These are phyloP conservation scores for Fusarium abutilonis DNA, from an alignment of 2,329 filamentous ascomycete species.

Conservation along the genomic window DNA sequence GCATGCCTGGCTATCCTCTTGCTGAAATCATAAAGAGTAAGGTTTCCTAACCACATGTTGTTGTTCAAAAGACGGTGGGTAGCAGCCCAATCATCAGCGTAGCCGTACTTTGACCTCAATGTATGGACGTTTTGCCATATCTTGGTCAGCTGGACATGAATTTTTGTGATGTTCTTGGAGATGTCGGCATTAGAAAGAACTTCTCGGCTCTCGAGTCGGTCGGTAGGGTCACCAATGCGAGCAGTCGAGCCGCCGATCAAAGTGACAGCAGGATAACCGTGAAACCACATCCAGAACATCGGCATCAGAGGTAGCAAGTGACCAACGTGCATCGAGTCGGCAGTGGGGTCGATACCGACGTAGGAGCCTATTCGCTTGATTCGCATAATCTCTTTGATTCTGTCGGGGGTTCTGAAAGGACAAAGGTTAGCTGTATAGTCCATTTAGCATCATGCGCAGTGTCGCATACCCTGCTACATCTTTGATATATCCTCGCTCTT, in stretches of 20 bases:
- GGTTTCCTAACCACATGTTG: conserved; percentile 79
- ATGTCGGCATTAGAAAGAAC: conserved; percentile 62
- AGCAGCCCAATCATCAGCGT: conserved; percentile 70
- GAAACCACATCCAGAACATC: conserved; percentile 83
- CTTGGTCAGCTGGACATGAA: conserved; percentile 74
- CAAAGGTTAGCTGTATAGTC: conserved; percentile 8
- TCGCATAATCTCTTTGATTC: conserved; percentile 71
- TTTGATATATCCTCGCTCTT: conserved; percentile 78
- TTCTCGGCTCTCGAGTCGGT: conserved; percentile 70
- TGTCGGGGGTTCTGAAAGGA: conserved; percentile 54
- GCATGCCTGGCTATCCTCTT: conserved; percentile 76
- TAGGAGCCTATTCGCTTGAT: conserved; percentile 76
- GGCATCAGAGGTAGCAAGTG: conserved; percentile 85
- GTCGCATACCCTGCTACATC: conserved; percentile 74
- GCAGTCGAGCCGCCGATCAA: conserved; percentile 80
- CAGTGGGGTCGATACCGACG: conserved; percentile 84
- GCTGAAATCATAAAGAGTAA: conserved; percentile 79
- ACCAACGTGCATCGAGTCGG: conserved; percentile 80
- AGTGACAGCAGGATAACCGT: conserved; percentile 74
- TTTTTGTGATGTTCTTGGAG: conserved; percentile 71
- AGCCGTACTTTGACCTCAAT: conserved; percentile 73
- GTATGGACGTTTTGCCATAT: conserved; percentile 79
- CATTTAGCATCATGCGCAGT: conserved; percentile 1
- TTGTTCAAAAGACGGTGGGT: conserved; percentile 80
- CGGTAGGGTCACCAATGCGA: conserved; percentile 82